Base-by-base conservation (phyloP, 1,139 yeast species). In the Protomyces inouyei region DNA sequence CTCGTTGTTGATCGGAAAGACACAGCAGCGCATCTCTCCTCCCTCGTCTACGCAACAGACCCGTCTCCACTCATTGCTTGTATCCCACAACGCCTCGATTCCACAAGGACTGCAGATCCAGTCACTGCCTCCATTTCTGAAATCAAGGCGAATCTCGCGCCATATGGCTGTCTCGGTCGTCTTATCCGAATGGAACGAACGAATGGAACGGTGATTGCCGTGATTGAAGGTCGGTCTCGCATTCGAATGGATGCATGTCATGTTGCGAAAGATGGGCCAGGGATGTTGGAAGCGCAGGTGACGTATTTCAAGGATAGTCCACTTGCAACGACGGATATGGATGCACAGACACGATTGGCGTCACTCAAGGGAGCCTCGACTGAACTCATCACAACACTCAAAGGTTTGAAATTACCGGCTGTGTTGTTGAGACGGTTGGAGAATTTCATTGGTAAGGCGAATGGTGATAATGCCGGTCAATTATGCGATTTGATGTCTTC, bases 401-500 rank as follows among this genome's bases (percentile, higher is more conserved):
- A 60, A 23, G 56, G 56, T 3, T 32, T 66, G 48, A 54, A 32
- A 21, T 40, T 52, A 48, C 60, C 57, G 12, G 52, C 57, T 48
- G 35, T 59, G 8, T 59, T 65, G 8, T 48, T 52, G 12, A 51
- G 63, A n/a, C 53, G 70, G 6, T 65, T 69, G 10, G 66, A 66
- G 18, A 23, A 32, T 2, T 55, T 66, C 37, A 57, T 69, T 36
- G 64, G 65, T 23, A 63, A 63, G 28, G 52, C 68, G 23, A 53
- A 69, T 12, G 66, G 69, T 12, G 68, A 70, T 45, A 70, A 75
- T 8, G 74, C 78, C 3, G 72, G 74, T 2, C 68, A 70, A 55
- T 64, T 77, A 43, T 73, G 76, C 1, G 79, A 77, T 65, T 67
- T 76, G 43, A 68, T 76, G 55, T 73, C 73, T 10, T 72, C 77